phyloP scores from a whole-genome alignment of 306 rosid species.

The Trifolium subterraneum region DNA sequence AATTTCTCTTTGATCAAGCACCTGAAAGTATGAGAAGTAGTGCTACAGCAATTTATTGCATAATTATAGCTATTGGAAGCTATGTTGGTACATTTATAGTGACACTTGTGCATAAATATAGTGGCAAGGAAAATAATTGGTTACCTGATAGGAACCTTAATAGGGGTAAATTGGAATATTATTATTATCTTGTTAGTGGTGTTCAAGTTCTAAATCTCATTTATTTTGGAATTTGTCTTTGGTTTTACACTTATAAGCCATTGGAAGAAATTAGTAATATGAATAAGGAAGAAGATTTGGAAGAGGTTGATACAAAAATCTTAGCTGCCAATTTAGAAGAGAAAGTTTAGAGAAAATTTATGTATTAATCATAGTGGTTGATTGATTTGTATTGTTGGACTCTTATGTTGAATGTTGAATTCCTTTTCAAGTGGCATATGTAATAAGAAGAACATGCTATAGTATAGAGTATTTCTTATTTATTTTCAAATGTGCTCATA shows the following conservation, averaged over 20 bases:
- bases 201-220: slow-evolving; percentile 62
- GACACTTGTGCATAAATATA: slow-evolving; percentile 57
- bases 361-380: not conserved
- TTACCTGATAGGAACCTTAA: slow-evolving; percentile 75
- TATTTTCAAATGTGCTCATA: not conserved
- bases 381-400: slow-evolving; percentile 1
- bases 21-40: slow-evolving; percentile 82
- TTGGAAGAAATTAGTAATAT: slow-evolving; percentile 53
- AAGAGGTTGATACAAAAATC: slow-evolving; percentile 30
- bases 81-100: slow-evolving; percentile 66
- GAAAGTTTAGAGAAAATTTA: not conserved
- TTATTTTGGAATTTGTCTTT: slow-evolving; percentile 63
- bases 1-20: slow-evolving; percentile 77
- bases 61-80: slow-evolving; percentile 61
- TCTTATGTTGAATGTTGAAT: slow-evolving; percentile 7
- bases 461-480: not conserved
- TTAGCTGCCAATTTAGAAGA: slow-evolving; percentile 14
- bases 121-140: slow-evolving; percentile 61
- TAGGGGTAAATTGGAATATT: slow-evolving; percentile 67
- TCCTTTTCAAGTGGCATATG: not conserved
- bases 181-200: slow-evolving; percentile 67
- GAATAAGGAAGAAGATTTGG: slow-evolving; percentile 40
- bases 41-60: slow-evolving; percentile 65
- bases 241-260: slow-evolving; percentile 62
- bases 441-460: not conserved